Evolutionary conservation across 495 filamentous ascomycete species (phyloP), one percentile per base, ranked within the genome.

Genomic region (Glonium stellatum): DNA sequence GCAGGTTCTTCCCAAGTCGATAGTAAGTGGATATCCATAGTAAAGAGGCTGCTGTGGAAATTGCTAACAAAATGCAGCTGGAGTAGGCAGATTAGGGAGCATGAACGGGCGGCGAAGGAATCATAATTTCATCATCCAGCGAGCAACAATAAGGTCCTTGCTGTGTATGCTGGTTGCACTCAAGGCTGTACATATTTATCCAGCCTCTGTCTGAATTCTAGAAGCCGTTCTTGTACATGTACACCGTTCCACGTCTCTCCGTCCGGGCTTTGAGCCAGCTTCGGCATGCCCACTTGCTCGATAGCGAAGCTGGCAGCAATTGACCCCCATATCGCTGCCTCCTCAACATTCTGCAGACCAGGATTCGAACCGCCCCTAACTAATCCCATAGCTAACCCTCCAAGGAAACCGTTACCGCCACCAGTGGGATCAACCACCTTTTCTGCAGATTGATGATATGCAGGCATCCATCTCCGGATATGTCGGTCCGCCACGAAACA

Each of bases 351-450:
- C 22, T 72, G 55, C n/a, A 70, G 41, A 41, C 72, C 70, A 8
- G 73, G 65, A n/a, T 62, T 23, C 36, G 57, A 44, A 13, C 59
- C 59, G 34, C 65, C 65, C 58, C 85, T 77, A 13, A 86, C 83
- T 60, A 96, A 72, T 1, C 86, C 90, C 22, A 92, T 83, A 0
- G 84, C 80, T n/a, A 96, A 68, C 4, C 82, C 93, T 8, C 93
- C 93, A 0, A 97, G 78, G 67, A 96, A 98, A 0, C 87, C 85
- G 71, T 98, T 98, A 0, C 93, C 93, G 21, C 92, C 93, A n/a
- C 93, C 93, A 0, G 93, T 98, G 0, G 92, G 92, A 72, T 98
- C 93, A 15, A 95, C 75, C 8, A 97, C 89, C 54, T 78, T 79
- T 8, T 63, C 54, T 27, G 59, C 46, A 27, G 75, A 72, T 56